Base-by-base conservation (phyloP, 345 rosid genomes). In the Lagerstroemia speciosa region DNA sequence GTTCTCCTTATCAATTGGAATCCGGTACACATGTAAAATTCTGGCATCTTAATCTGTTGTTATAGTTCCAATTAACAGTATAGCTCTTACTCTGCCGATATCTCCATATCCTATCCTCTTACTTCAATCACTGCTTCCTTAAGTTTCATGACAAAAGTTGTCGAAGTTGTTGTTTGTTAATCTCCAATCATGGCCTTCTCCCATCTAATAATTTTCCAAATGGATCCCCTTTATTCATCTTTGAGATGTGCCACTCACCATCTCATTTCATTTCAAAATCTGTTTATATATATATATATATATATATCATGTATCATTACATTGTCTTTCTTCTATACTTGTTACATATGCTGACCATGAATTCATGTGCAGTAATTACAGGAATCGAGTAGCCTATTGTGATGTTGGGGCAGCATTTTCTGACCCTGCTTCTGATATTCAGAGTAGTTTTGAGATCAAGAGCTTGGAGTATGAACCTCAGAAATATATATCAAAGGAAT, bases 381-480 rank as follows among this genome's bases (percentile, higher is more conserved):
- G 81, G 81, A 71, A 78, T 45, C 80, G 85, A 24, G 86, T 95
- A 70, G 93, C 98, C 14, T 80, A 92, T 76, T 90, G 98, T 77
- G 99, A 95, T 83, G 93, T 88, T 8, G 93, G 87, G 63, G 89
- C 89, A 36, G 85, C 73, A 67, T 65, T 85, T 46, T 73, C 87
- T 40, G 87, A 87, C 68, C 77, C 80, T 75, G 67, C 86, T 76
- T 71, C 90, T 24, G 75, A 72, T 73, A 69, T 80, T 43, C 79
- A 68, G 26, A 88, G 79, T 75, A 75, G 65, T 37, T 74, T 91
- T 16, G 77, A 72, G 61, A 67, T 77, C 63, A 27, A 8, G 48
- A 72, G 76, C 22, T 78, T 83, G 79, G 84, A 74, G 75, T 74
- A 72, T 58, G 78, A 88, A 60, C 69, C 84, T 38, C 37, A 83